phyloP scores from a whole-genome alignment of 306 rosid genomes.

The Echinosophora koreensis region DNA sequence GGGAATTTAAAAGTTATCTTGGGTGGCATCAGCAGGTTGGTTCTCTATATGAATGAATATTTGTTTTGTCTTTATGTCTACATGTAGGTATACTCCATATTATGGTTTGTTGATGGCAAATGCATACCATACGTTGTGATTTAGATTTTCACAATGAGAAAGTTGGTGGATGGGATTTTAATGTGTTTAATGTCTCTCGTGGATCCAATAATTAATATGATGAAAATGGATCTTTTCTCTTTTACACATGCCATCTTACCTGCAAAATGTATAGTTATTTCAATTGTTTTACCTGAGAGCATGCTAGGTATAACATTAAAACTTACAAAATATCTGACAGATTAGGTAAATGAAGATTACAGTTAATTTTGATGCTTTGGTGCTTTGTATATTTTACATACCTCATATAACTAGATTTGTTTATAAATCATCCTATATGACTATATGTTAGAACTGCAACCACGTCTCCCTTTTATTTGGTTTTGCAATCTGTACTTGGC shows the following conservation, averaged over 20 bases:
- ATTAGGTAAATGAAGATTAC: slow-evolving; percentile 23
- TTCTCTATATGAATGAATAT: slow-evolving; percentile 42
- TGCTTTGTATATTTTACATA: slow-evolving; percentile 8
- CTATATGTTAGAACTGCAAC: slow-evolving; percentile 17
- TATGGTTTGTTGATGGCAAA: slow-evolving; percentile 9
- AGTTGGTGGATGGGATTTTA: slow-evolving; percentile 29
- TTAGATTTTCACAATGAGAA: slow-evolving; percentile 1
- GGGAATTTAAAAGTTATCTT: slow-evolving; percentile 92
- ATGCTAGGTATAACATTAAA: slow-evolving; percentile 30
- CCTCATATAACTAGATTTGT: not conserved
- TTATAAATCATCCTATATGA: slow-evolving; percentile 2
- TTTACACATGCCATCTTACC: not conserved
- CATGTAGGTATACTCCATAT: not conserved
- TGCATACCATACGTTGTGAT: slow-evolving; percentile 12
- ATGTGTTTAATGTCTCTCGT: slow-evolving; percentile 23
- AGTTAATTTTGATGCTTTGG: slow-evolving; percentile 8
- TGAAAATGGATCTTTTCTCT: slow-evolving; percentile 32
- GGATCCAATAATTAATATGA: slow-evolving; percentile 37
- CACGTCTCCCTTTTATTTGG: slow-evolving; percentile 32
- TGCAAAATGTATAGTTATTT: slow-evolving; percentile 28
- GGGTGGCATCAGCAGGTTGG: slow-evolving; percentile 99
- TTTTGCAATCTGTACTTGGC: slow-evolving; percentile 27
- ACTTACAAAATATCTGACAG: not conserved
- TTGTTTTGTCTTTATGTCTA: slow-evolving; percentile 40
- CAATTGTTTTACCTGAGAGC: slow-evolving; percentile 35